Conservation (phyloP, 345 rosid genomes). For the Lagerstroemia speciosa region DNA sequence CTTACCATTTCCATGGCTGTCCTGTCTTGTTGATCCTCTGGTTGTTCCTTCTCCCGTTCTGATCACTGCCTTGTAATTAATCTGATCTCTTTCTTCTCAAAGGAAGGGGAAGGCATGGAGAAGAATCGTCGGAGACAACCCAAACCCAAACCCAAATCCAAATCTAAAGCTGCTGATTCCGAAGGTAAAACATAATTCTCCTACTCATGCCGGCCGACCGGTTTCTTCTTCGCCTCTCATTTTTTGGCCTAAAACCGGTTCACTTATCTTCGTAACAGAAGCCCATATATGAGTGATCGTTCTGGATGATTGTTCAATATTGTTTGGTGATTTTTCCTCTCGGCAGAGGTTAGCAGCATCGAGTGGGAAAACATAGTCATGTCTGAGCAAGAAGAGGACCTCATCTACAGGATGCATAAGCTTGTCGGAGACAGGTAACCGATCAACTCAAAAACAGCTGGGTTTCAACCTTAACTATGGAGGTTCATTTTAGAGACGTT, state of each 20-base stretch:
- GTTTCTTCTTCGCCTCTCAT: too few relatives aligned
- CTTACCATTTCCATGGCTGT: neutral
- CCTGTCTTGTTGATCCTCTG: neutral
- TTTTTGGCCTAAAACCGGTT: too few relatives aligned
- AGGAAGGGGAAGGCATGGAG: slow-evolving; percentile 1
- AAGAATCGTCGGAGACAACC: neutral
- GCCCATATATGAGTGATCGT: too few relatives aligned
- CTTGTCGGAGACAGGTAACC: slow-evolving; percentile 62
- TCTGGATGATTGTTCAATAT: too few relatives aligned
- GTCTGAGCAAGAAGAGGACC: slow-evolving; percentile 63
- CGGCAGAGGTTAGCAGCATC: slow-evolving; percentile 50
- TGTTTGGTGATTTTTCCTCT: neutral
- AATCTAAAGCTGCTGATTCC: slow-evolving; percentile 4
- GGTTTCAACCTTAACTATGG: neutral
- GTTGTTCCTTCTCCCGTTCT: neutral
- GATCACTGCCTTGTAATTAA: neutral
- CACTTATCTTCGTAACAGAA: neutral
- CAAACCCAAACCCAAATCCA: neutral
- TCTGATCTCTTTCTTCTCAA: neutral
- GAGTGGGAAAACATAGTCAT: slow-evolving; percentile 52
- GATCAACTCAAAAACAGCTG: neutral
- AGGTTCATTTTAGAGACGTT: too few relatives aligned
- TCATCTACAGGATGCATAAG: slow-evolving; percentile 53
- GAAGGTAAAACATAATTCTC: slow-evolving; percentile 6
- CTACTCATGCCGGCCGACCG: too few relatives aligned